Conservation (phyloP, 2,329 filamentous ascomycete species). For the Aspergillus latus region DNA sequence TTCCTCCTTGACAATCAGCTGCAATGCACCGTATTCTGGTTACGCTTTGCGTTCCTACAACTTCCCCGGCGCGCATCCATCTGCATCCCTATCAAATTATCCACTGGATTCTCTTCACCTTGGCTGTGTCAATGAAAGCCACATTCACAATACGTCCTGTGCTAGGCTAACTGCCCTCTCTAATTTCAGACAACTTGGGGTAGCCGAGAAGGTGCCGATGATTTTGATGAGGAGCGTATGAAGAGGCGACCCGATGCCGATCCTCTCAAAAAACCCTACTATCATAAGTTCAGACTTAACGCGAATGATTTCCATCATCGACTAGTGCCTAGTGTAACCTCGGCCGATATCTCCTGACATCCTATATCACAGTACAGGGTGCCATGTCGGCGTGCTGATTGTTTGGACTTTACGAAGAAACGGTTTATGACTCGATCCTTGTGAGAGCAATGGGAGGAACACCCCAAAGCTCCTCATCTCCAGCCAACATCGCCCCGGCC, state of each 20-base stretch:
- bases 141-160: background rate
- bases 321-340: slow-evolving; percentile 1
- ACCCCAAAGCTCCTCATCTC: background rate
- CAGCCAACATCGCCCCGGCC: background rate
- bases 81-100: background rate
- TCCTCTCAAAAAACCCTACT: slow-evolving; percentile 35
- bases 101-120: background rate
- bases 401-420: slow-evolving; percentile 12
- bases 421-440: slow-evolving; percentile 8
- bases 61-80: background rate
- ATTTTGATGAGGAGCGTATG: slow-evolving; percentile 73
- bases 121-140: slow-evolving; percentile 5
- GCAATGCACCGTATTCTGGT: background rate
- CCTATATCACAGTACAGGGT: background rate
- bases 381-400: background rate
- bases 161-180: slow-evolving; percentile 8
- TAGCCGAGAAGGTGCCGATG: slow-evolving; percentile 86
- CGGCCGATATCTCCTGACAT: background rate
- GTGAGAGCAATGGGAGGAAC: background rate
- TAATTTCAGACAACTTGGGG: slow-evolving; percentile 81
- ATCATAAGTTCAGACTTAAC: slow-evolving; percentile 33
- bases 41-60: slow-evolving; percentile 1
- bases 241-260: slow-evolving; percentile 43
- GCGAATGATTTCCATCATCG: slow-evolving; percentile 11
- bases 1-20: background rate